A percentile compares a stretch with the other conserved stretches of the same genome.
phyloP scores from a whole-genome alignment of 768 basidiomycete species.

The Russula abietina region DNA sequence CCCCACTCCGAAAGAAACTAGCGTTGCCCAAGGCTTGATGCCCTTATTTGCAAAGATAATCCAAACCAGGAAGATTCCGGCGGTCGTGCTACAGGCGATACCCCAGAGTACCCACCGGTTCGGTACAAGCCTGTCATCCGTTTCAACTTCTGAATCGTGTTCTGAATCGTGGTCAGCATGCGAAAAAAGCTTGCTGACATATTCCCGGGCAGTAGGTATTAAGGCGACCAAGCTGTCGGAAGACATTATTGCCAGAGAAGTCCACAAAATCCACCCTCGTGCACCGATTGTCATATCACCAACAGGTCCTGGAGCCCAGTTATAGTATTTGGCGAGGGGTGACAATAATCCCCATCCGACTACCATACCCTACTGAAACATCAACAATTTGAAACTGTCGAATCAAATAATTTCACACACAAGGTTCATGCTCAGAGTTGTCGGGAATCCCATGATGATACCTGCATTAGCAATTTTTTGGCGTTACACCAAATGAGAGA shows the following conservation, averaged over 20 bases:
- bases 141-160: conserved; percentile 64
- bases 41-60: conserved; percentile 84
- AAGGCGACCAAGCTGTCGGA: conserved; percentile 86
- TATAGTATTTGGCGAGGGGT: conserved; percentile 70
- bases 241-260: conserved; percentile 92
- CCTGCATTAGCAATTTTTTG: conserved; percentile 38
- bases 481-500: neutral
- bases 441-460: conserved; percentile 97
- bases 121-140: conserved; percentile 75
- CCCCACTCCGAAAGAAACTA: conserved; percentile 78
- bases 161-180: conserved; percentile 29
- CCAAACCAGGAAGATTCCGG: conserved; percentile 81
- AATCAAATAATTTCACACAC: conserved; percentile 37
- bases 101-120: conserved; percentile 71
- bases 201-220: conserved; percentile 62
- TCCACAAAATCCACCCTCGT: conserved; percentile 98
- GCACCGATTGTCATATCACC: conserved; percentile 82
- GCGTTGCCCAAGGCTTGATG: conserved; percentile 92
- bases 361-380: conserved; percentile 71
- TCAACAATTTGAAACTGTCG: conserved; percentile 8
- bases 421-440: conserved; percentile 88
- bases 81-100: conserved; percentile 48
- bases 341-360: conserved; percentile 94
- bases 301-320: conserved; percentile 94
- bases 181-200: conserved; percentile 34